phyloP scores from a whole-genome alignment of 2,329 filamentous ascomycete species.

The Colletotrichum gigasporum region DNA sequence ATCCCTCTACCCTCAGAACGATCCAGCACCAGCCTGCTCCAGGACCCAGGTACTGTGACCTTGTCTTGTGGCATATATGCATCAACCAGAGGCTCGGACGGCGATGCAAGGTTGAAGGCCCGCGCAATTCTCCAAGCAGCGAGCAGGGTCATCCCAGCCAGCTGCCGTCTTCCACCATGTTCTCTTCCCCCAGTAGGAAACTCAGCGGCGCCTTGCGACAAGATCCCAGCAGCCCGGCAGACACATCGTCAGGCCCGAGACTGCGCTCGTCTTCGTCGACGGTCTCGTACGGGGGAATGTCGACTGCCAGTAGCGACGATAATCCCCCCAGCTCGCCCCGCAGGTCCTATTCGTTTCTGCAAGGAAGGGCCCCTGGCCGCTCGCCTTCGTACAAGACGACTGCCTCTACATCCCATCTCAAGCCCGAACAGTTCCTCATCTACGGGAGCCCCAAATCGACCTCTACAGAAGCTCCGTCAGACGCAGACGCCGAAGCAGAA shows the following conservation, averaged over 20 bases:
- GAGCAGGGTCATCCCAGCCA: slow-evolving; percentile 4
- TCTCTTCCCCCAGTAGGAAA: slow-evolving; percentile 37
- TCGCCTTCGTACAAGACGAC: neutral
- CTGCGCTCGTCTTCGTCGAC: neutral
- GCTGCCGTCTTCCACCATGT: slow-evolving; percentile 28
- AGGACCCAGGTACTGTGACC: neutral
- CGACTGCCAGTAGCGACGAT: neutral
- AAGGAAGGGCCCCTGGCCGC: neutral
- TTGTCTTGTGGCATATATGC: neutral
- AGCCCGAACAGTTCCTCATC: neutral
- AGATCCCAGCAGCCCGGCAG: neutral
- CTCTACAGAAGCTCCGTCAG: neutral
- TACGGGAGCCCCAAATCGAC: neutral
- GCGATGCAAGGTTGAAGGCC: slow-evolving; percentile 22
- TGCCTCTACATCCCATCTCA: neutral
- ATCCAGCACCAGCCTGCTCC: neutral
- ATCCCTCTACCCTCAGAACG: neutral
- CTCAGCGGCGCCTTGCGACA: slow-evolving; percentile 34
- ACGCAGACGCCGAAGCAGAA: too few relatives aligned
- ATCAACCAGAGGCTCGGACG: slow-evolving; percentile 18
- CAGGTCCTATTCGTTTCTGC: neutral
- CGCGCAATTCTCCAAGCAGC: slow-evolving; percentile 21
- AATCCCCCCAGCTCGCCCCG: neutral
- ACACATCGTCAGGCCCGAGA: neutral
- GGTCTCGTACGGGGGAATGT: neutral